Evolutionary conservation across 2,329 filamentous ascomycete species (phyloP).

Genomic region (Chaetomium globosum): DNA sequence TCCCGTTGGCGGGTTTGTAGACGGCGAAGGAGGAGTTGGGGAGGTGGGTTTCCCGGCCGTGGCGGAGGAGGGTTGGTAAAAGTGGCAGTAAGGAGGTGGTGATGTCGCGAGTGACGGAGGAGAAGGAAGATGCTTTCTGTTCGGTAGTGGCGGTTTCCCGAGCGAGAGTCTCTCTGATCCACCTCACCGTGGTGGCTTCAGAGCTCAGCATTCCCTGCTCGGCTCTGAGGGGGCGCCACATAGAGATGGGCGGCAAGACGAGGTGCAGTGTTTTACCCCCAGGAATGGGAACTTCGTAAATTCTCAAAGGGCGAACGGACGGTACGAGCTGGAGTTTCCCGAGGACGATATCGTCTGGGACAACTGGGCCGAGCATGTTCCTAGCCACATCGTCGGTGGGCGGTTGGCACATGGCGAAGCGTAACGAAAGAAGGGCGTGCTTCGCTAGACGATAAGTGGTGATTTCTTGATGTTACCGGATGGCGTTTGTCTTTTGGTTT

Average conservation of each 20-base stretch:
- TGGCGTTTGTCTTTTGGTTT: neutral
- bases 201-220: constrained; percentile 51
- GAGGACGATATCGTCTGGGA: constrained; percentile 41
- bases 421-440: neutral
- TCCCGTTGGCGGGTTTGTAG: constrained; percentile 45
- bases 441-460: neutral
- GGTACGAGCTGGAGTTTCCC: constrained; percentile 43
- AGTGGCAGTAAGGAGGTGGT: constrained; percentile 38
- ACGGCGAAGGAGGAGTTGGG: constrained; percentile 49
- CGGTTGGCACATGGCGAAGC: constrained; percentile 43
- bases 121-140: neutral
- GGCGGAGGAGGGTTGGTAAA: constrained; percentile 48
- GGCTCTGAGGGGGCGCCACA: constrained; percentile 50
- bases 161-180: constrained; percentile 44
- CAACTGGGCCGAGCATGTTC: constrained; percentile 42
- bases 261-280: constrained; percentile 48
- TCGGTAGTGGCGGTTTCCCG: neutral
- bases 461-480: neutral
- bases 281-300: constrained; percentile 50
- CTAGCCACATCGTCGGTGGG: constrained; percentile 42
- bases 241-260: constrained; percentile 48
- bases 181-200: constrained; percentile 51
- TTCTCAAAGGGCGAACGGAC: constrained; percentile 46
- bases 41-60: constrained; percentile 40
- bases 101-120: constrained; percentile 6